Conservation (phyloP, 305 asterid genomes). For the Striga hermonthica region DNA sequence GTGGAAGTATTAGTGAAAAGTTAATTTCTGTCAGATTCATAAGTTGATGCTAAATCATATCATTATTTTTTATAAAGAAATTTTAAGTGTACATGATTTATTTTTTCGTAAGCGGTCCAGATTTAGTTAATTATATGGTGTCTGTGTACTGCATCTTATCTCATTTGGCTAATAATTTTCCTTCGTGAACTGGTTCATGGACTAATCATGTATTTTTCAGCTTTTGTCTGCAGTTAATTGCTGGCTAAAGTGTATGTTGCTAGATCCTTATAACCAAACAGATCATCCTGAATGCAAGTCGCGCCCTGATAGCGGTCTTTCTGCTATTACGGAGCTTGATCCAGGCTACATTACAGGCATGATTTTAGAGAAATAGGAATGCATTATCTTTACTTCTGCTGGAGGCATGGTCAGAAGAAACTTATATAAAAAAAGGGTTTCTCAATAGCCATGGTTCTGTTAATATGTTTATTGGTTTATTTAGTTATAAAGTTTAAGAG, state of each 20-base stretch:
- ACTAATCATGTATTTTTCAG: conserved; percentile 45
- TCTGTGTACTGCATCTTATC: not conserved
- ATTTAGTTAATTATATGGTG: conserved; percentile 17
- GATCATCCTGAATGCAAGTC: conserved; percentile 98
- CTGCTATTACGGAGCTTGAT: conserved; percentile 98
- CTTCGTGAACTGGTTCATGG: conserved; percentile 20
- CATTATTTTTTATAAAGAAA: not conserved
- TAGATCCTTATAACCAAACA: conserved; percentile 94
- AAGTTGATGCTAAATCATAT: conserved; percentile 1
- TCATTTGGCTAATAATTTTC: conserved; percentile 3
- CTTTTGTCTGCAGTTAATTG: conserved; percentile 97
- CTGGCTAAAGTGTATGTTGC: conserved; percentile 91
- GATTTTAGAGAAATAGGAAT: conserved; percentile 18
- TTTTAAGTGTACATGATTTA: not conserved
- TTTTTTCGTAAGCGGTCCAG: conserved; percentile 1
- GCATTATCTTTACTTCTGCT: conserved; percentile 12
- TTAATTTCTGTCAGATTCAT: not conserved
- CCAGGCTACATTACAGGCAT: conserved; percentile 97
- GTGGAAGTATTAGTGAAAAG: conserved; percentile 15
- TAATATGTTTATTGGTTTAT: conserved; percentile 14
- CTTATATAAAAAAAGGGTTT: conserved; percentile 7
- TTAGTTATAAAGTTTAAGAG: not conserved
- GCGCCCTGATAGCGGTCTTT: conserved; percentile 96
- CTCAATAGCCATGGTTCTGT: conserved; percentile 15
- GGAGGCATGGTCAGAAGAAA: conserved; percentile 21